These are phyloP conservation scores for Candida hungchunana DNA, from an alignment of 805 yeast species.

Conservation along the genomic window DNA sequence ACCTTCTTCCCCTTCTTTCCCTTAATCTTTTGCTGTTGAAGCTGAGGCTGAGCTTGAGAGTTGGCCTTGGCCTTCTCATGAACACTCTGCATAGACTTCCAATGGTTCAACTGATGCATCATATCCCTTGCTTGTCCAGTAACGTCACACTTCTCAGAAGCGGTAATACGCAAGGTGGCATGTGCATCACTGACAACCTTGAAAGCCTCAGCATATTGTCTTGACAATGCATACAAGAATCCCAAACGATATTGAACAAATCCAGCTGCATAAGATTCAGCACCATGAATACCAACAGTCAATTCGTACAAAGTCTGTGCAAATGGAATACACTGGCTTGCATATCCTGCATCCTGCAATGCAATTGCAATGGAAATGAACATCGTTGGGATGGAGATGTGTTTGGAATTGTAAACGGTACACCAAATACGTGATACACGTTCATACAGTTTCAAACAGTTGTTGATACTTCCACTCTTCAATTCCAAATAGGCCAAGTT, in stretches of 20 bases:
- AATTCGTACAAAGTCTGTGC: slow-evolving; percentile 50
- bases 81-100: slow-evolving; percentile 42
- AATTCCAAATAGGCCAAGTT: slow-evolving; percentile 75
- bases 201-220: slow-evolving; percentile 52
- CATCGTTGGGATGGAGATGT: slow-evolving; percentile 67
- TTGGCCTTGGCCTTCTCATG: slow-evolving; percentile 32
- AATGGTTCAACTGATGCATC: slow-evolving; percentile 51
- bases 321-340: slow-evolving; percentile 45
- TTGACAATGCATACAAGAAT: slow-evolving; percentile 49
- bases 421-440: slow-evolving; percentile 59
- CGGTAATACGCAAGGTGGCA: slow-evolving; percentile 47
- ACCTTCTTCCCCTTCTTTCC: slow-evolving; percentile 27
- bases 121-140: slow-evolving; percentile 68
- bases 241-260: slow-evolving; percentile 66
- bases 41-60: slow-evolving; percentile 15
- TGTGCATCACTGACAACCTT: slow-evolving; percentile 54
- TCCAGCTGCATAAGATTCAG: slow-evolving; percentile 56
- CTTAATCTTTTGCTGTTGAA: slow-evolving; percentile 6
- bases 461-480: slow-evolving; percentile 49
- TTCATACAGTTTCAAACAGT: slow-evolving; percentile 57
- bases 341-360: slow-evolving; percentile 49
- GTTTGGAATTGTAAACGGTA: slow-evolving; percentile 47
- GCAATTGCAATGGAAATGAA: slow-evolving; percentile 57
- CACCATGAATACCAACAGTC: slow-evolving; percentile 51
- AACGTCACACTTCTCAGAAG: slow-evolving; percentile 65